These are phyloP conservation scores for Aegilops bicornis DNA, from an alignment of 176 grass and related monocot species.

Conservation along the genomic window DNA sequence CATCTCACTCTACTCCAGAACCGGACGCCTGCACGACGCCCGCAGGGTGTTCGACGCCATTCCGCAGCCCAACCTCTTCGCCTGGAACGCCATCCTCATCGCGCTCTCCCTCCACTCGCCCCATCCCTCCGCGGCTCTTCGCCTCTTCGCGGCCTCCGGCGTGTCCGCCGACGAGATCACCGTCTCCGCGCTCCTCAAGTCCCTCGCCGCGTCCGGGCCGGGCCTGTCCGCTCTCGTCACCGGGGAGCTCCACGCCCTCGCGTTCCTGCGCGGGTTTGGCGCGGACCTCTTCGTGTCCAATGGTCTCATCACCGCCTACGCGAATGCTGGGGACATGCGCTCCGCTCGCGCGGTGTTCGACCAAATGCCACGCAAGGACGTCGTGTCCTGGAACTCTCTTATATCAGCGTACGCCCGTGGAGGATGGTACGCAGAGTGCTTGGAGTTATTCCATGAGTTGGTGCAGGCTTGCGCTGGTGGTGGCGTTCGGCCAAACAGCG, in stretches of 20 bases:
- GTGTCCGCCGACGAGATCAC: conserved; percentile 56
- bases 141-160: conserved; percentile 46
- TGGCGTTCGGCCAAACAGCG: conserved; percentile 23
- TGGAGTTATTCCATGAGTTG: conserved; percentile 48
- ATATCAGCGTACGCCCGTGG: conserved; percentile 43
- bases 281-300: conserved; percentile 61
- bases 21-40: conserved; percentile 41
- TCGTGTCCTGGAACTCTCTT: conserved; percentile 67
- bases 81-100: conserved; percentile 78
- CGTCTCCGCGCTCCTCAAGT: conserved; percentile 63
- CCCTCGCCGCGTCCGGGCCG: conserved; percentile 40
- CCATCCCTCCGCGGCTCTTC: conserved; percentile 31
- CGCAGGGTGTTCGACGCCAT: conserved; percentile 64
- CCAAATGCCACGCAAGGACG: conserved; percentile 46
- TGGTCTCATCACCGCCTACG: conserved; percentile 51
- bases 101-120: conserved; percentile 59
- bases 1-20: conserved; percentile 65
- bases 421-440: conserved; percentile 38
- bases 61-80: conserved; percentile 50
- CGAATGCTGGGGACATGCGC: conserved; percentile 18
- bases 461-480: background rate
- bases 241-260: conserved; percentile 46
- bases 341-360: conserved; percentile 48
- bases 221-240: conserved; percentile 19
- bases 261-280: conserved; percentile 32